phyloP scores from a whole-genome alignment of 768 basidiomycete species.

The Mycena olivaceomarginata region DNA sequence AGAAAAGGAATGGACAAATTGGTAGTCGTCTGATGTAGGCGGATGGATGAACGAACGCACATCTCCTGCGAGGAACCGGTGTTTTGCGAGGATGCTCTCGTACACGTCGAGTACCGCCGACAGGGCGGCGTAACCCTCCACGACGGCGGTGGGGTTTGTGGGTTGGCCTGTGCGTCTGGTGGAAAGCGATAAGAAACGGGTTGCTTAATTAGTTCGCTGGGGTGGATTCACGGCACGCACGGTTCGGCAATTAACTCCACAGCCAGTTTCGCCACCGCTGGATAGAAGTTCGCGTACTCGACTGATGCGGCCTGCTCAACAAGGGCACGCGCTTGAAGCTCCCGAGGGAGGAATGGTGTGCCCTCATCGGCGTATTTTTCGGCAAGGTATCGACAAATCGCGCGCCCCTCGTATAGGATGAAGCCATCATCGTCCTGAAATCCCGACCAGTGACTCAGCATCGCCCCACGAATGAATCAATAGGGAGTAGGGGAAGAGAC shows the following conservation, averaged over 20 bases:
- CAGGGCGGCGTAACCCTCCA: conserved; percentile 45
- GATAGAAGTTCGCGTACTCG: conserved; percentile 66
- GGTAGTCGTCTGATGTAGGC: too few species aligned
- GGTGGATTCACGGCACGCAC: conserved; percentile 45
- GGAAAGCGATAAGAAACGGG: neutral
- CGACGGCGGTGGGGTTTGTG: conserved; percentile 55
- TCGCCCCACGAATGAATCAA: neutral
- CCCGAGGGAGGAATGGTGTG: conserved; percentile 59
- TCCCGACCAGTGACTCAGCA: too few species aligned
- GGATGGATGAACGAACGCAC: conserved; percentile 45
- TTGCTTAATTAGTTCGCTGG: neutral
- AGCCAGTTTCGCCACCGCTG: conserved; percentile 56
- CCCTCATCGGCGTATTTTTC: conserved; percentile 64
- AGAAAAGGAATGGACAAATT: neutral
- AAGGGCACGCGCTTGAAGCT: conserved; percentile 47
- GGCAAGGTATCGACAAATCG: conserved; percentile 67
- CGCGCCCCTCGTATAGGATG: conserved; percentile 63
- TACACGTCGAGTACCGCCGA: conserved; percentile 61
- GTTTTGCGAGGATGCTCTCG: conserved; percentile 64
- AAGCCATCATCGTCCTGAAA: neutral
- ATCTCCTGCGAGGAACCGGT: conserved; percentile 64
- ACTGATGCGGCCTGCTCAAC: conserved; percentile 60
- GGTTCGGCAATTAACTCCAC: conserved; percentile 64
- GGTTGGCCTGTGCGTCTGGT: conserved; percentile 37
- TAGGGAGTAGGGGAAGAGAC: neutral